Percentiles rank a stretch among this genome's conserved stretches.
These are phyloP conservation scores for Aspergillus japonicus DNA, from an alignment of 2,329 filamentous ascomycete genomes.

Conservation along the genomic window DNA sequence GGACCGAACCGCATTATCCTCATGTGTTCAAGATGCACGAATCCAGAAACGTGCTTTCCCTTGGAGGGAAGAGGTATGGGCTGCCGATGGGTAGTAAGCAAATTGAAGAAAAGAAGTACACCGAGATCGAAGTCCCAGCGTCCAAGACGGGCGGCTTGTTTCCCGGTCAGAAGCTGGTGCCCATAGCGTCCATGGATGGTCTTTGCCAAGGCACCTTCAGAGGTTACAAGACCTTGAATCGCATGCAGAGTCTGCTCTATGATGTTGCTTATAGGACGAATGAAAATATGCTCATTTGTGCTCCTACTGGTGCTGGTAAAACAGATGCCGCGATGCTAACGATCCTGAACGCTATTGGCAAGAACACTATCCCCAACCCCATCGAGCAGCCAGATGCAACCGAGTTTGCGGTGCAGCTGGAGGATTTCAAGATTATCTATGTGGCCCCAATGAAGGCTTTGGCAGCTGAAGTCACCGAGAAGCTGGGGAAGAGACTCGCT, in stretches of 20 bases:
- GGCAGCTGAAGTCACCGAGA: slow-evolving; percentile 93
- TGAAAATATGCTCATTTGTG: slow-evolving; percentile 98
- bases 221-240: slow-evolving; percentile 88
- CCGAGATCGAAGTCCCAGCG: slow-evolving; percentile 85
- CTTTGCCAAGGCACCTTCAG: slow-evolving; percentile 89
- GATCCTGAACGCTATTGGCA: slow-evolving; percentile 83
- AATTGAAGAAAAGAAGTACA: slow-evolving; percentile 73
- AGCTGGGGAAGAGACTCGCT: slow-evolving; percentile 83
- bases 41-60: slow-evolving; percentile 80
- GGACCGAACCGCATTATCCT: slow-evolving; percentile 75
- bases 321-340: slow-evolving; percentile 98
- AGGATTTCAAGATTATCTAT: slow-evolving; percentile 98
- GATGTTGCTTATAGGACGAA: slow-evolving; percentile 92
- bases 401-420: slow-evolving; percentile 77
- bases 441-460: slow-evolving; percentile 99
- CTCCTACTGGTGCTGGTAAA: slow-evolving; percentile 96
- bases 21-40: slow-evolving; percentile 86
- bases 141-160: slow-evolving; percentile 72
- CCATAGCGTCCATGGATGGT: slow-evolving; percentile 80
- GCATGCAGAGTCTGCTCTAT: slow-evolving; percentile 97
- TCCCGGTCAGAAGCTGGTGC: slow-evolving; percentile 70
- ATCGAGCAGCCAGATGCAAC: slow-evolving; percentile 69
- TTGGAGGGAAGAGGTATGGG: slow-evolving; percentile 76
- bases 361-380: slow-evolving; percentile 79
- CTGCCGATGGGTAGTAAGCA: slow-evolving; percentile 74